Conservation (phyloP, 371 early-diverging fungal species). For the Mucor saturninus region DNA sequence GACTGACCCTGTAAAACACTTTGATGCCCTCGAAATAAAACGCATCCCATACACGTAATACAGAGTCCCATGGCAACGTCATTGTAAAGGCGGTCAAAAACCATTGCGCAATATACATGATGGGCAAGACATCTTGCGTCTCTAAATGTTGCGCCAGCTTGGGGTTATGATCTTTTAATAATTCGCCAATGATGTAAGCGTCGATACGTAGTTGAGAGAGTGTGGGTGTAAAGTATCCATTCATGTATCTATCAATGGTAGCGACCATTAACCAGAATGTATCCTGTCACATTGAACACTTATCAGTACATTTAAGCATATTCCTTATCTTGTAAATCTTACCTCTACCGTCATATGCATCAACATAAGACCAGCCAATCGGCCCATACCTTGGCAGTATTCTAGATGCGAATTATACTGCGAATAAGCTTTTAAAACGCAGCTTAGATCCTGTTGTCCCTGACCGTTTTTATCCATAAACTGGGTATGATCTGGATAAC, state of each 20-base stretch:
- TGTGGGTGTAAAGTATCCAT: constrained; percentile 79
- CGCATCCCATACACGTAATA: constrained; percentile 93
- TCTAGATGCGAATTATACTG: constrained; percentile 89
- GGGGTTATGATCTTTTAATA: constrained; percentile 76
- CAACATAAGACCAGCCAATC: constrained; percentile 88
- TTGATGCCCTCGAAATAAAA: constrained; percentile 87
- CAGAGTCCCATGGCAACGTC: constrained; percentile 90
- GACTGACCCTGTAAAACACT: constrained; percentile 81
- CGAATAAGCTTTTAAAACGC: constrained; percentile 85
- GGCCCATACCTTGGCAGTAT: constrained; percentile 97
- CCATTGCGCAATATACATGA: constrained; percentile 94
- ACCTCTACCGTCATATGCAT: constrained; percentile 82
- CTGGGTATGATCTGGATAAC: constrained; percentile 85
- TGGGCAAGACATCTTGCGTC: constrained; percentile 76
- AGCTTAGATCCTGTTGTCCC: constrained; percentile 73
- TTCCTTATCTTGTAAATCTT: constrained; percentile 15
- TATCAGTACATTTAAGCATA: background rate
- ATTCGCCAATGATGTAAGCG: constrained; percentile 82
- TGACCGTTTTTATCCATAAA: constrained; percentile 71
- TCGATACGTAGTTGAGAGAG: constrained; percentile 81
- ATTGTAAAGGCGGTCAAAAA: constrained; percentile 91
- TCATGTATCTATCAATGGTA: constrained; percentile 75
- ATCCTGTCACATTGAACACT: constrained; percentile 40
- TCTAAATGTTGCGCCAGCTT: constrained; percentile 77
- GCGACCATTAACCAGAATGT: constrained; percentile 89